A percentile compares a stretch with the other conserved stretches of the same genome.
Conservation (phyloP, 345 rosid species). For the Bruguiera parviflora region DNA sequence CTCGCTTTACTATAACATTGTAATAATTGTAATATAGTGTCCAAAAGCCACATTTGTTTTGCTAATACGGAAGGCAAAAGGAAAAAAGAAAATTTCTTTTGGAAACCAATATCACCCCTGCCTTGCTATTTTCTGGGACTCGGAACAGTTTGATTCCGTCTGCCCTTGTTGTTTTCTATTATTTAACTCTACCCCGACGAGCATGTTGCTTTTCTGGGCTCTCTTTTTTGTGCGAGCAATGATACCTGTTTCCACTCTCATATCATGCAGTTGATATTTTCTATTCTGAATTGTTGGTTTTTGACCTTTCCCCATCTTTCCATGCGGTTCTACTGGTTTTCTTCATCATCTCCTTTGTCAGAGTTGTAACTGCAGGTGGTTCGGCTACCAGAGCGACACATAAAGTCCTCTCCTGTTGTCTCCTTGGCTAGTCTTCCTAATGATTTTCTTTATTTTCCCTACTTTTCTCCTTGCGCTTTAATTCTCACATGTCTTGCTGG, state of each 20-base stretch:
- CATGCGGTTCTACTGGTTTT: slow-evolving; percentile 17
- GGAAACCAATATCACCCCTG: slow-evolving; percentile 8
- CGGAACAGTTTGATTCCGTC: slow-evolving; percentile 11
- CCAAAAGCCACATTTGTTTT: slow-evolving; percentile 8
- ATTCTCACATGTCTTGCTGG: slow-evolving; percentile 11
- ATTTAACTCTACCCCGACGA: slow-evolving; percentile 16
- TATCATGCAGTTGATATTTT: slow-evolving; percentile 27
- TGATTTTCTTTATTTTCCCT: background rate
- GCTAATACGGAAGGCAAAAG: slow-evolving; percentile 24
- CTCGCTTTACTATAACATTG: slow-evolving; percentile 19
- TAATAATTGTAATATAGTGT: slow-evolving; percentile 2
- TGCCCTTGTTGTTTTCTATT: slow-evolving; percentile 9
- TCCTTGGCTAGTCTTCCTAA: slow-evolving; percentile 7
- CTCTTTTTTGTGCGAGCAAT: slow-evolving; percentile 25
- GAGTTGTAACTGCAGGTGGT: slow-evolving; percentile 27
- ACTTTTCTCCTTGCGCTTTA: background rate
- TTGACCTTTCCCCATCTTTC: slow-evolving; percentile 11
- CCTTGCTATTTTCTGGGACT: slow-evolving; percentile 25
- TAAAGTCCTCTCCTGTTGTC: slow-evolving; percentile 9
- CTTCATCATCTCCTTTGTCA: slow-evolving; percentile 19
- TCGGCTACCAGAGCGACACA: slow-evolving; percentile 29
- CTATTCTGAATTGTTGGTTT: slow-evolving; percentile 5
- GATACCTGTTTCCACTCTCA: slow-evolving; percentile 25
- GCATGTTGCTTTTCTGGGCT: slow-evolving; percentile 28
- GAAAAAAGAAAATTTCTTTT: background rate